A percentile compares a stretch with the other conserved stretches of the same genome.
Conservation (phyloP, 305 asterid species). For the Fraxinus angustifolia region DNA sequence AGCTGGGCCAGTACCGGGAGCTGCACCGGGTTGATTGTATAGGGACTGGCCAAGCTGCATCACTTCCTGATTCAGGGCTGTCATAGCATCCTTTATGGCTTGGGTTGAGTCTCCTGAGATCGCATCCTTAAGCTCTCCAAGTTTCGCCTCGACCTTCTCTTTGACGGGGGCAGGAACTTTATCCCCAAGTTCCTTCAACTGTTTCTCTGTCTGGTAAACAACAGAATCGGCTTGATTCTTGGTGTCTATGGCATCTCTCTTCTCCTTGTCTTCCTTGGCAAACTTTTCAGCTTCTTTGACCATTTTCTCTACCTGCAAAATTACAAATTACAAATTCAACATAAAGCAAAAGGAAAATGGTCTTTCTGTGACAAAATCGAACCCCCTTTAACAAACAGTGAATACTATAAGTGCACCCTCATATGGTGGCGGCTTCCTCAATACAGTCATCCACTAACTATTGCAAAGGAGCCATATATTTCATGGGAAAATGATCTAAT, state of each 20-base stretch:
- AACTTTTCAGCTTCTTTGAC: slow-evolving; percentile 88
- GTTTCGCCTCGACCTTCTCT: slow-evolving; percentile 89
- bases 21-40: slow-evolving; percentile 78
- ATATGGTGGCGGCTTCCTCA: neutral
- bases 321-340: slow-evolving; percentile 1
- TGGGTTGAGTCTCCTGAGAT: slow-evolving; percentile 79
- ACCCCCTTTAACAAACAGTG: neutral
- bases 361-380: neutral
- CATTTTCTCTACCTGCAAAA: slow-evolving; percentile 80
- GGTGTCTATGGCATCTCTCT: slow-evolving; percentile 93
- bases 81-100: slow-evolving; percentile 79
- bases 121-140: slow-evolving; percentile 80
- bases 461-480: neutral
- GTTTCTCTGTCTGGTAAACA: slow-evolving; percentile 95
- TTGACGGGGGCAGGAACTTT: slow-evolving; percentile 86
- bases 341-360: neutral
- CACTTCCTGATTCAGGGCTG: slow-evolving; percentile 89
- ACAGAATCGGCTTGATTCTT: slow-evolving; percentile 96
- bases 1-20: slow-evolving; percentile 58
- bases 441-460: neutral
- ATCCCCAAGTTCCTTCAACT: slow-evolving; percentile 89
- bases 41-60: slow-evolving; percentile 95
- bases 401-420: neutral
- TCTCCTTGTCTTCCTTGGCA: slow-evolving; percentile 95
- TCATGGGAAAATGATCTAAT: neutral